A percentile compares a stretch with the other conserved stretches of the same genome.
Conservation (phyloP, 305 asterid genomes). For the Petunia hybrid region DNA sequence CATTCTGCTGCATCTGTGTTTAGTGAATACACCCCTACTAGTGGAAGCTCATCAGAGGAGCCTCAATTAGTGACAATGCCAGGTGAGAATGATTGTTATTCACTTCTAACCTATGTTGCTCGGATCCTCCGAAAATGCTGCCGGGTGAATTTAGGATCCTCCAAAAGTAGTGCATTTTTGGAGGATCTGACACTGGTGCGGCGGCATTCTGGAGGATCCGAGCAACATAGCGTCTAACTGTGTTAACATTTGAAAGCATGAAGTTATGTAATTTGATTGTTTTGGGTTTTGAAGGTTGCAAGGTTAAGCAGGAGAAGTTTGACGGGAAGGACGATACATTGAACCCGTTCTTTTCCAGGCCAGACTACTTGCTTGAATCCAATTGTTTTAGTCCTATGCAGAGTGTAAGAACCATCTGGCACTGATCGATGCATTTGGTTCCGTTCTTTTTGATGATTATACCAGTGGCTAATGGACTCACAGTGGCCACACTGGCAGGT, state of each 20-base stretch:
- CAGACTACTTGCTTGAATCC: conserved; percentile 33
- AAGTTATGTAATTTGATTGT: conserved; percentile 6
- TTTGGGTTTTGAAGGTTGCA: conserved; percentile 29
- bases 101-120: background rate
- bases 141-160: no score
- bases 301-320: conserved; percentile 36
- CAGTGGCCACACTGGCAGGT: conserved; percentile 8
- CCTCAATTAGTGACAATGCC: conserved; percentile 45
- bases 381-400: conserved; percentile 30
- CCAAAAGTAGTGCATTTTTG: no score
- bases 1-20: conserved; percentile 63
- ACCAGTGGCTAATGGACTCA: background rate
- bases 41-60: conserved; percentile 62
- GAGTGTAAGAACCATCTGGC: conserved; percentile 28
- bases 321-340: conserved; percentile 24
- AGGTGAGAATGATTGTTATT: conserved; percentile 42
- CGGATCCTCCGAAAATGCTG: no score
- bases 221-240: background rate
- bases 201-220: no score
- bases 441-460: conserved; percentile 27
- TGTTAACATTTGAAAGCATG: conserved; percentile 7
- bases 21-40: conserved; percentile 58
- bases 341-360: conserved; percentile 30
- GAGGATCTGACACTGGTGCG: no score
- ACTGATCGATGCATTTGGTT: conserved; percentile 28